Evolutionary conservation across 495 filamentous ascomycete species (phyloP).

Genomic region (Choiromyces venosus): DNA sequence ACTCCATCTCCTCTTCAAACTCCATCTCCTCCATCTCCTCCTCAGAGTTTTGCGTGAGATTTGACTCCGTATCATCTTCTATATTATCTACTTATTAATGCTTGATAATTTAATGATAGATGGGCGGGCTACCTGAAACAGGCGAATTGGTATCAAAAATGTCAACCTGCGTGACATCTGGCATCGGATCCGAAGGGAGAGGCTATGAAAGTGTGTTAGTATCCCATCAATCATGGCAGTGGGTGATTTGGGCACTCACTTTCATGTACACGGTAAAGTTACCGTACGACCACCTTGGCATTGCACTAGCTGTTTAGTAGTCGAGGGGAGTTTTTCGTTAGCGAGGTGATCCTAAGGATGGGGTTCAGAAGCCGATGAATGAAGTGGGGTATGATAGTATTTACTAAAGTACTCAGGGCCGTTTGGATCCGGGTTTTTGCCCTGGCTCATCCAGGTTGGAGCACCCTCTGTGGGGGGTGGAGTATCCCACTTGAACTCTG

Average conservation of each 20-base stretch:
- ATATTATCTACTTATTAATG: neutral
- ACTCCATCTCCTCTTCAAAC: too few species aligned
- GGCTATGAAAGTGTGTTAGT: neutral
- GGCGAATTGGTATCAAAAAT: neutral
- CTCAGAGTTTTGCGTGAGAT: neutral
- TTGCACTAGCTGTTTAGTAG: neutral
- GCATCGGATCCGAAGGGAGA: neutral
- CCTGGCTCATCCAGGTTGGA: neutral
- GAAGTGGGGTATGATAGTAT: neutral
- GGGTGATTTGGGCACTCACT: neutral
- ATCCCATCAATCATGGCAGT: neutral
- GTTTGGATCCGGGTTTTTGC: neutral
- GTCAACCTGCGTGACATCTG: neutral
- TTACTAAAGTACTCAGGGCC: neutral
- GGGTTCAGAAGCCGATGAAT: neutral
- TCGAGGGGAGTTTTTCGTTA: neutral
- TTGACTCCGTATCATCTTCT: neutral
- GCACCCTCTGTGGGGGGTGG: neutral
- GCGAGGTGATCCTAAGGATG: neutral
- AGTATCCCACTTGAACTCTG: neutral
- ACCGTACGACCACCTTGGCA: neutral
- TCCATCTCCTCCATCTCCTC: neutral
- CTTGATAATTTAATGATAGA: neutral
- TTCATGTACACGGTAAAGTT: neutral
- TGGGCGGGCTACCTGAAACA: neutral